A percentile compares a stretch with the other conserved stretches of the same genome.
These are phyloP conservation scores for Epicoccum nigrum DNA, from an alignment of 2,329 filamentous ascomycete genomes.

Conservation along the genomic window DNA sequence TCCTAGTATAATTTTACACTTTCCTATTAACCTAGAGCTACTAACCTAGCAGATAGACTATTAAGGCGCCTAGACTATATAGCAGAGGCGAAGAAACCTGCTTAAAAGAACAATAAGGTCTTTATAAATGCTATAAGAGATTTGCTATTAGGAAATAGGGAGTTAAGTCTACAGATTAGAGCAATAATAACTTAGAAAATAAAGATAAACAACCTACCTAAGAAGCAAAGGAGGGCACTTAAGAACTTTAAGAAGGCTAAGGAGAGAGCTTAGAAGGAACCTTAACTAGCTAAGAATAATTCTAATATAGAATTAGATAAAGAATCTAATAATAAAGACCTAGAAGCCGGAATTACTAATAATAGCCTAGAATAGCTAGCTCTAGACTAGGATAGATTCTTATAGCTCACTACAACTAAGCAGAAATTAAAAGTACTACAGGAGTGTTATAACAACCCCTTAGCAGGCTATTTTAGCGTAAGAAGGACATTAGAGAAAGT, in stretches of 20 bases:
- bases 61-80: background rate
- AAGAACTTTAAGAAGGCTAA: too few relatives aligned
- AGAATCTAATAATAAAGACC: too few relatives aligned
- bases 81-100: background rate
- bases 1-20: background rate
- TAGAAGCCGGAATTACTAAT: too few relatives aligned
- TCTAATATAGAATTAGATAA: too few relatives aligned
- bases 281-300: too few relatives aligned
- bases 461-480: background rate
- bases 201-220: background rate
- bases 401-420: too few relatives aligned
- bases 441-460: background rate
- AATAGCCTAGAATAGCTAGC: too few relatives aligned
- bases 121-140: background rate
- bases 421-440: background rate
- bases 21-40: background rate
- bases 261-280: too few relatives aligned
- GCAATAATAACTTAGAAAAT: background rate
- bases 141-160: background rate
- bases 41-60: background rate
- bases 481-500: background rate
- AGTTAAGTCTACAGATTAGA: background rate
- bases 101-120: background rate
- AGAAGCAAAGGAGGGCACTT: too few relatives aligned
- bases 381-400: too few relatives aligned